A percentile compares a stretch with the other conserved stretches of the same genome.
Conservation (phyloP, 2,329 filamentous ascomycete genomes). For the Pleurostoma richardsiae region DNA sequence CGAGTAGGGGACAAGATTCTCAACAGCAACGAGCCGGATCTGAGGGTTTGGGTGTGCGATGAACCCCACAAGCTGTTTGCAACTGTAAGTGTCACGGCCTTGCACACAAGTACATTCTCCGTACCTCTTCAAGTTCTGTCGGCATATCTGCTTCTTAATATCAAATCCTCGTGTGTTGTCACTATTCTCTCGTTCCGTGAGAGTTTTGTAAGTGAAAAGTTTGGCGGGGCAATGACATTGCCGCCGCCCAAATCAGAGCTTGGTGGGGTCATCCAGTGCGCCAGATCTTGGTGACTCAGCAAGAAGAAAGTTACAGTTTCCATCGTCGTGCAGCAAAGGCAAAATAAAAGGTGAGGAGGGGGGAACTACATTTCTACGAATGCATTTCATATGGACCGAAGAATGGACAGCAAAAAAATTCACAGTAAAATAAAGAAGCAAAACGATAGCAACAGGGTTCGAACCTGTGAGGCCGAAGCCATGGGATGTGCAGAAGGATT, state of each 20-base stretch:
- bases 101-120: constrained; percentile 1
- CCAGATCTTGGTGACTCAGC: too few relatives aligned
- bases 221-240: too few relatives aligned
- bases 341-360: too few relatives aligned
- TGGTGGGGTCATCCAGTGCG: too few relatives aligned
- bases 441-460: not conserved
- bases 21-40: constrained; percentile 78
- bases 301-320: too few relatives aligned
- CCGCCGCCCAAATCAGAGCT: too few relatives aligned
- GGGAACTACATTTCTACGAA: too few relatives aligned
- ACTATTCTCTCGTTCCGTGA: too few relatives aligned
- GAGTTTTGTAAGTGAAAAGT: too few relatives aligned
- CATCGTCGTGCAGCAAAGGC: too few relatives aligned
- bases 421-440: not conserved
- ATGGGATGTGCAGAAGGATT: not conserved
- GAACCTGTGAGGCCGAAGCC: not conserved
- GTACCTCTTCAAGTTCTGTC: constrained; percentile 71
- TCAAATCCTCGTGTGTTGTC: constrained; percentile 5
- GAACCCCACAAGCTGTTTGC: constrained; percentile 76
- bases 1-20: constrained; percentile 82
- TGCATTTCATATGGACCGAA: not conserved
- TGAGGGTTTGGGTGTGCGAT: constrained; percentile 89
- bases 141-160: constrained; percentile 48
- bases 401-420: constrained; percentile 12
- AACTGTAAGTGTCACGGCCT: not conserved